These are phyloP conservation scores for Sporothrix protearum DNA, from an alignment of 2,329 filamentous ascomycete genomes.

Conservation along the genomic window DNA sequence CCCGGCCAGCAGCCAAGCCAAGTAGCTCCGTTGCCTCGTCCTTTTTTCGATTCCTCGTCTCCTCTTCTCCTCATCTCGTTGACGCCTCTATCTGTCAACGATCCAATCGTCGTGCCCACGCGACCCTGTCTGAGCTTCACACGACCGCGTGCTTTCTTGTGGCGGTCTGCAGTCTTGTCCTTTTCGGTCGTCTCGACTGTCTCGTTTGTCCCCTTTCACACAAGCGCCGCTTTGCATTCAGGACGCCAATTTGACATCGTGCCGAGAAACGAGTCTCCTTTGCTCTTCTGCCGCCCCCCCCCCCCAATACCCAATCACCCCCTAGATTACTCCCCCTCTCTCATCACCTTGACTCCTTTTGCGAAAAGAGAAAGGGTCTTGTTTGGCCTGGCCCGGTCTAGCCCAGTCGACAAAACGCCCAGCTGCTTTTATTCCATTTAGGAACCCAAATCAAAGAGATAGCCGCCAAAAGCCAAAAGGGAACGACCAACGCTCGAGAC, in stretches of 20 bases:
- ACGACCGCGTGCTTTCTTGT: not conserved
- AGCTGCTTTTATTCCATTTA: conserved; percentile 16
- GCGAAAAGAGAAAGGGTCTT: not conserved
- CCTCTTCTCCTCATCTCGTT: not conserved
- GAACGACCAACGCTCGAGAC: not conserved
- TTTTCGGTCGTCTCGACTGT: not conserved
- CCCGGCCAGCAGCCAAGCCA: not conserved
- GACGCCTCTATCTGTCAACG: not conserved
- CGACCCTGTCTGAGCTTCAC: conserved; percentile 9
- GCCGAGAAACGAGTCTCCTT: conserved; percentile 7
- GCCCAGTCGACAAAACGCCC: conserved; percentile 18
- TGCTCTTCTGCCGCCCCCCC: too few relatives aligned
- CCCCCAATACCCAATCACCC: not conserved
- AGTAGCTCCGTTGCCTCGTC: not conserved
- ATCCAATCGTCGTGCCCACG: conserved; percentile 16
- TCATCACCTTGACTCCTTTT: not conserved
- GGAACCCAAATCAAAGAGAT: not conserved
- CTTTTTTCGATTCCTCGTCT: not conserved
- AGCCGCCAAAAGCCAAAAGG: not conserved
- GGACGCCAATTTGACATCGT: conserved; percentile 10
- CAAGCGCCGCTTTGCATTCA: conserved; percentile 10
- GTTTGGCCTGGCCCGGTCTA: conserved; percentile 22
- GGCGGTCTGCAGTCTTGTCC: conserved; percentile 16
- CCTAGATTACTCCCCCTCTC: not conserved
- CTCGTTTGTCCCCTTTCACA: conserved; percentile 19